These are phyloP conservation scores for Amanita pallidorosea DNA, from an alignment of 768 basidiomycete species.

Conservation along the genomic window DNA sequence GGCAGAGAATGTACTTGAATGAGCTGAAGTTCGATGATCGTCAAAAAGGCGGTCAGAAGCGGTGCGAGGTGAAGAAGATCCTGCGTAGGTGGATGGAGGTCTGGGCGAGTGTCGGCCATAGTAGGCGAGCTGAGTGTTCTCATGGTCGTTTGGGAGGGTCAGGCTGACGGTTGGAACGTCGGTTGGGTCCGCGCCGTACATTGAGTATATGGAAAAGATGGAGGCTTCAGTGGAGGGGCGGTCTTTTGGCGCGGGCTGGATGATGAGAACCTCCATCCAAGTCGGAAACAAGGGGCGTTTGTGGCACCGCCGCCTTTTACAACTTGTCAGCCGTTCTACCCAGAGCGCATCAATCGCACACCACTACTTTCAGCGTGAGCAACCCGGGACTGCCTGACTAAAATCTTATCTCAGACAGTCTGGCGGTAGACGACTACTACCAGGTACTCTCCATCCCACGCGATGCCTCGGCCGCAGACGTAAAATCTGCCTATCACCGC, in stretches of 20 bases:
- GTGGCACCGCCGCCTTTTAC: not conserved
- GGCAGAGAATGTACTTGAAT: constrained; percentile 20
- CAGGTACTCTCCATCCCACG: constrained; percentile 39
- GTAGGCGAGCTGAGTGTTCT: constrained; percentile 22
- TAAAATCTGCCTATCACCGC: constrained; percentile 63
- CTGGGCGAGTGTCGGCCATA: constrained; percentile 10
- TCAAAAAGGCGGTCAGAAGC: constrained; percentile 21
- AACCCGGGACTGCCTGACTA: not conserved
- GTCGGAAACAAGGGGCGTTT: not conserved
- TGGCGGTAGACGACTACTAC: constrained; percentile 39
- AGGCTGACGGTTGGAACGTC: constrained; percentile 23
- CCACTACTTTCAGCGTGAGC: too few species aligned
- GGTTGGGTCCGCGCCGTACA: constrained; percentile 58
- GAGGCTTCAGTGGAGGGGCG: constrained; percentile 62
- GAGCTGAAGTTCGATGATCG: constrained; percentile 18
- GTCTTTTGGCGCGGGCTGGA: constrained; percentile 21
- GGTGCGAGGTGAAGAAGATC: constrained; percentile 19
- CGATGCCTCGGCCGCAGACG: constrained; percentile 38
- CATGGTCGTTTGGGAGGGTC: constrained; percentile 17
- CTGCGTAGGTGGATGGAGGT: constrained; percentile 20
- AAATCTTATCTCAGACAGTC: not conserved
- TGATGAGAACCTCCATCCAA: constrained; percentile 27
- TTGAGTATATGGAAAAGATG: constrained; percentile 78
- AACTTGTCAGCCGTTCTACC: not conserved
- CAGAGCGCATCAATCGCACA: not conserved